Evolutionary conservation across 2,329 filamentous ascomycete species (phyloP).

Genomic region (Aspergillus awamori): DNA sequence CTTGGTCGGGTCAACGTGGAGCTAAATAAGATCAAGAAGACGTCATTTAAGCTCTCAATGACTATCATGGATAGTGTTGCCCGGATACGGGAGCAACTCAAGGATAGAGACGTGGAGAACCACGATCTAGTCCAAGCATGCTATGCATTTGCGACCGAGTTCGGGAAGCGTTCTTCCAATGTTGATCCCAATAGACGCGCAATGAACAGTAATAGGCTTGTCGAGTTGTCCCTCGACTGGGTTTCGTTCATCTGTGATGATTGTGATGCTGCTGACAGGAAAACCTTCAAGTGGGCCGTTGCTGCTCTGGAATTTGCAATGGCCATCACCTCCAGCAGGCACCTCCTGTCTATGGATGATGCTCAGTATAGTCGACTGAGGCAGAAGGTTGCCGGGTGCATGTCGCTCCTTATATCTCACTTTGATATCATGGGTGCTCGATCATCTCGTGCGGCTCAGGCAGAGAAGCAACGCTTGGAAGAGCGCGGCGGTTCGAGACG

Average conservation of each 20-base stretch:
- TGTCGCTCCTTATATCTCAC: slow-evolving; percentile 95
- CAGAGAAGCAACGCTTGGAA: slow-evolving; percentile 86
- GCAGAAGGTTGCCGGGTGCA: slow-evolving; percentile 90
- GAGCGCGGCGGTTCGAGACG: slow-evolving; percentile 75
- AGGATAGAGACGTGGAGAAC: slow-evolving; percentile 71
- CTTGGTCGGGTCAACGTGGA: slow-evolving; percentile 88
- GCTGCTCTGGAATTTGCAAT: slow-evolving; percentile 94
- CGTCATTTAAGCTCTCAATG: slow-evolving; percentile 94
- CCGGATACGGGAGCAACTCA: slow-evolving; percentile 82
- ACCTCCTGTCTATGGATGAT: slow-evolving; percentile 88
- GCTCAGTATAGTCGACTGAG: slow-evolving; percentile 82
- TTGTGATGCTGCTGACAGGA: slow-evolving; percentile 88
- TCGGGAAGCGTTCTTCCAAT: slow-evolving; percentile 88
- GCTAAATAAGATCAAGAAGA: slow-evolving; percentile 90
- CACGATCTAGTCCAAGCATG: slow-evolving; percentile 97
- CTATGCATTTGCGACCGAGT: slow-evolving; percentile 98
- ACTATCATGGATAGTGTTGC: slow-evolving; percentile 99
- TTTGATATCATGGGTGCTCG: slow-evolving; percentile 99
- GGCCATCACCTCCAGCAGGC: slow-evolving; percentile 91
- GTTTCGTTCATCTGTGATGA: slow-evolving; percentile 98
- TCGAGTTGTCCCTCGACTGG: slow-evolving; percentile 92
- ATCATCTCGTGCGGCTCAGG: slow-evolving; percentile 88
- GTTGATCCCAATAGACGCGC: slow-evolving; percentile 94
- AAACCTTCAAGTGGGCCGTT: slow-evolving; percentile 97
- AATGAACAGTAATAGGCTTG: slow-evolving; percentile 96